These are phyloP conservation scores for Auriscalpium microsporum DNA, from an alignment of 768 basidiomycete species.

Conservation along the genomic window DNA sequence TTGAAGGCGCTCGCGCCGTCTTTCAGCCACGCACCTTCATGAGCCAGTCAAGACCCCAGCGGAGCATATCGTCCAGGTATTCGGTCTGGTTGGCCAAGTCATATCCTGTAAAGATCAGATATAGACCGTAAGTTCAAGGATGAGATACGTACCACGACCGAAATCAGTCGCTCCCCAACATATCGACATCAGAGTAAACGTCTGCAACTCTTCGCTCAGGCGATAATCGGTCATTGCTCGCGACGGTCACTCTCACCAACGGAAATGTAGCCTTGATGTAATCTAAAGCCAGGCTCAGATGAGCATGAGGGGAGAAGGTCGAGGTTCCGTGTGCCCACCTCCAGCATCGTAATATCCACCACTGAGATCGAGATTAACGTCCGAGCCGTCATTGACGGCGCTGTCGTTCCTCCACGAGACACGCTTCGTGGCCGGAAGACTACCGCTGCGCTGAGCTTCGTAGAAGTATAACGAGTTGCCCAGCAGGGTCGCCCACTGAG, in stretches of 20 bases:
- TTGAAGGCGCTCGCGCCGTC: too few relatives aligned
- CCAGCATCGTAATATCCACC: constrained; percentile 95
- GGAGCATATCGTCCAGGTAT: constrained; percentile 85
- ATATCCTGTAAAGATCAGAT: constrained; percentile 44
- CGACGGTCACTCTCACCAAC: constrained; percentile 38
- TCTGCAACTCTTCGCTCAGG: constrained; percentile 30
- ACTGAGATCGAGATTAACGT: constrained; percentile 63
- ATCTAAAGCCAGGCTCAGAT: constrained; percentile 35
- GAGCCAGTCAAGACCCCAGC: constrained; percentile 90
- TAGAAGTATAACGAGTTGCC: constrained; percentile 84
- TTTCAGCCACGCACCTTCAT: constrained; percentile 50
- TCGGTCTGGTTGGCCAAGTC: constrained; percentile 79
- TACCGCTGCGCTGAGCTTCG: constrained; percentile 83
- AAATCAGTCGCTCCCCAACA: constrained; percentile 88
- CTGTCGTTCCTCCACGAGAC: constrained; percentile 87
- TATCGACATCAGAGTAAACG: constrained; percentile 75
- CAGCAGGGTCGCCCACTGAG: constrained; percentile 75
- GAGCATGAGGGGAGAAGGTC: not conserved
- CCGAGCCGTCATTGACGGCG: constrained; percentile 64
- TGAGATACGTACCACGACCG: constrained; percentile 49
- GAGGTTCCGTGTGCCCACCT: constrained; percentile 35
- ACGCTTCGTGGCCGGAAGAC: constrained; percentile 56
- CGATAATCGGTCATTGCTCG: not conserved
- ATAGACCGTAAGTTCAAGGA: not conserved
- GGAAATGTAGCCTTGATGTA: constrained; percentile 87